Percentiles rank a stretch among this genome's conserved stretches.
These are phyloP conservation scores for Penicillium cinerascens DNA, from an alignment of 495 filamentous ascomycete genomes.

Conservation along the genomic window DNA sequence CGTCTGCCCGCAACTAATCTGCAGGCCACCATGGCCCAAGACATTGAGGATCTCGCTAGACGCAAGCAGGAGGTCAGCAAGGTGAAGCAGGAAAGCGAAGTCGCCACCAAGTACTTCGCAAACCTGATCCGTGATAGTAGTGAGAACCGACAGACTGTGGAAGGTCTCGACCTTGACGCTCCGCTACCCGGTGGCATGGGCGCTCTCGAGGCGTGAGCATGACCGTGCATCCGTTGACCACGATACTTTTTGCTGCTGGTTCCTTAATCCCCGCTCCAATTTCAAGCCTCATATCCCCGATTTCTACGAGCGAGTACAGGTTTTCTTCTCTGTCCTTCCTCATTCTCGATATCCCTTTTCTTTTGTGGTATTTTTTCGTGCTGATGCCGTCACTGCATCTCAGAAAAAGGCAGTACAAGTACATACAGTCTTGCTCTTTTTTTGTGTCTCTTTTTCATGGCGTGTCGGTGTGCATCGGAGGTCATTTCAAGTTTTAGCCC, in stretches of 20 bases:
- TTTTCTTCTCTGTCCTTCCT: conserved; percentile 3
- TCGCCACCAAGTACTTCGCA: conserved; percentile 79
- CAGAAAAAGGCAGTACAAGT: not conserved
- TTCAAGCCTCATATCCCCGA: not conserved
- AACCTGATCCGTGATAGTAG: conserved; percentile 76
- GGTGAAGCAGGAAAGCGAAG: conserved; percentile 67
- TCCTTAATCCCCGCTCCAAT: not conserved
- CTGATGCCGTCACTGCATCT: not conserved
- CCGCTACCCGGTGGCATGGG: conserved; percentile 42
- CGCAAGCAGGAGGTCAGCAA: conserved; percentile 78
- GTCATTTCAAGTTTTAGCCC: conserved; percentile 17
- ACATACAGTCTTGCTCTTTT: conserved; percentile 1
- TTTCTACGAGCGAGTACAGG: conserved; percentile 11
- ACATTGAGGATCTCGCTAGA: conserved; percentile 72
- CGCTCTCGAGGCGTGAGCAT: conserved; percentile 21
- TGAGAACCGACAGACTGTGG: conserved; percentile 68
- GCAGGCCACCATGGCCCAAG: conserved; percentile 71
- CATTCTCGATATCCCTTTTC: conserved; percentile 14
- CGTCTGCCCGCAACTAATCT: conserved; percentile 80
- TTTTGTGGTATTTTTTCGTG: conserved; percentile 1
- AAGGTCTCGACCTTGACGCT: conserved; percentile 76
- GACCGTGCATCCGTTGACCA: conserved; percentile 17
- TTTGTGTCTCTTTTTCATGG: conserved; percentile 8
- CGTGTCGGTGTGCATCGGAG: conserved; percentile 22
- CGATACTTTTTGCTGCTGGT: not conserved